These are phyloP conservation scores for Irineochytrium annulatum DNA, from an alignment of 192 early-diverging fungal genomes.

Conservation along the genomic window DNA sequence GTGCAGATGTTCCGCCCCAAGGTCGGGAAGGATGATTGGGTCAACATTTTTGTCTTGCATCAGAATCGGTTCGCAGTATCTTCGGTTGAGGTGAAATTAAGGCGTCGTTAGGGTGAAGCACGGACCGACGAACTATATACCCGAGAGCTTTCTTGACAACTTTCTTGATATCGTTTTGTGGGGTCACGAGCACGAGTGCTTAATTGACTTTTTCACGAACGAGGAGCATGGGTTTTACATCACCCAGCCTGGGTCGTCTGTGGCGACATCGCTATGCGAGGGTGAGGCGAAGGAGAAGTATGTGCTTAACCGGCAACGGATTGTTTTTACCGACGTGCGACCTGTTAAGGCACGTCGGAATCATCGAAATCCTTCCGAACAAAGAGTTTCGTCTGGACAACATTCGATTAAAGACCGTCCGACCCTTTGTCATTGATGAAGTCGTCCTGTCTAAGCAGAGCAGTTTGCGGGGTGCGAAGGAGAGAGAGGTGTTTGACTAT, in stretches of 20 bases:
- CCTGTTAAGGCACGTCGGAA: slow-evolving; percentile 40
- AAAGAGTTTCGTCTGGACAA: slow-evolving; percentile 69
- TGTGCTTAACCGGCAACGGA: slow-evolving; percentile 42
- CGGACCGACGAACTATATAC: slow-evolving; percentile 80
- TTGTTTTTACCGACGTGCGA: slow-evolving; percentile 14
- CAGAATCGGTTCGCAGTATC: slow-evolving; percentile 67
- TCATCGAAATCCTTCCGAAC: slow-evolving; percentile 60
- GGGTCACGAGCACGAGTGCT: slow-evolving; percentile 98
- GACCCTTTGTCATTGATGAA: slow-evolving; percentile 80
- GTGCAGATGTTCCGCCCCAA: slow-evolving; percentile 70
- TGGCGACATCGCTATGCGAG: slow-evolving; percentile 81
- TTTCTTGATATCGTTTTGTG: slow-evolving; percentile 85
- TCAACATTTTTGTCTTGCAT: slow-evolving; percentile 87
- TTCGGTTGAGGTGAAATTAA: neutral
- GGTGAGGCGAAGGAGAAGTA: slow-evolving; percentile 78
- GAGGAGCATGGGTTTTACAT: slow-evolving; percentile 66
- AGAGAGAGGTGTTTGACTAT: slow-evolving; percentile 47
- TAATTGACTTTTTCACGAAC: slow-evolving; percentile 70
- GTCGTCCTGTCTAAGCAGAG: slow-evolving; percentile 53
- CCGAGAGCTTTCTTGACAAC: slow-evolving; percentile 74
- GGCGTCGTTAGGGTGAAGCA: slow-evolving; percentile 59
- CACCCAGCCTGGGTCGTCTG: slow-evolving; percentile 87
- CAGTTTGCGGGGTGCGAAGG: slow-evolving; percentile 49
- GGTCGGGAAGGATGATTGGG: slow-evolving; percentile 71
- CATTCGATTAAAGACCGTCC: slow-evolving; percentile 70